These are phyloP conservation scores for Iris pallida DNA, from an alignment of 116 monocot genomes.

Conservation along the genomic window DNA sequence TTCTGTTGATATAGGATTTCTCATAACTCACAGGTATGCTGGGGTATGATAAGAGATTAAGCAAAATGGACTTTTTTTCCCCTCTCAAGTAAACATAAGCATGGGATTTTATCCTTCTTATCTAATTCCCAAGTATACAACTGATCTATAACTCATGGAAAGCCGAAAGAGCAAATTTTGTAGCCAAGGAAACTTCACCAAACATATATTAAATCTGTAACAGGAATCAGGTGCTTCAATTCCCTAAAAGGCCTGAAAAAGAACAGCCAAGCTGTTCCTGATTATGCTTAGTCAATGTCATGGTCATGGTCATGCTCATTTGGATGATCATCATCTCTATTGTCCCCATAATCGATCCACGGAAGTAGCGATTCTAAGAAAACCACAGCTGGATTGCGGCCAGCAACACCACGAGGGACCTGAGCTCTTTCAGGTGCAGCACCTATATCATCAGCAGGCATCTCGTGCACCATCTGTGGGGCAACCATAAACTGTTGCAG, in stretches of 20 bases:
- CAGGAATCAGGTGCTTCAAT: no score
- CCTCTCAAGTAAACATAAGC: no score
- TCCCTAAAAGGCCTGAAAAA: background rate
- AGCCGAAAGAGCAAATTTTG: no score
- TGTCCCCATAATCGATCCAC: conserved; percentile 62
- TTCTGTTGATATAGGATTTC: no score
- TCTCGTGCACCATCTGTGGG: conserved; percentile 42
- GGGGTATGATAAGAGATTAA: no score
- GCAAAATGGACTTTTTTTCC: no score
- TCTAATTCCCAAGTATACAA: no score
- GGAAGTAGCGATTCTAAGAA: conserved; percentile 90
- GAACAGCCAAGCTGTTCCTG: background rate
- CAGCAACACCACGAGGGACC: conserved; percentile 54
- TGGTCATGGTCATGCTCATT: conserved; percentile 17
- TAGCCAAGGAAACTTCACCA: no score
- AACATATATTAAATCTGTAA: no score
- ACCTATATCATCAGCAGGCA: conserved; percentile 31
- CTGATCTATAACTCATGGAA: no score
- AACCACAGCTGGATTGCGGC: conserved; percentile 66
- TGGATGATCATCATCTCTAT: conserved; percentile 15
- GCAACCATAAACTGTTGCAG: conserved; percentile 72
- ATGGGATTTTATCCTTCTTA: no score
- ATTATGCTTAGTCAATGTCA: background rate
- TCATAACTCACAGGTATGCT: no score
- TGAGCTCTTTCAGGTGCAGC: conserved; percentile 33